Evolutionary conservation across 345 rosid genomes (phyloP).

Genomic region (Durio zibethinus): DNA sequence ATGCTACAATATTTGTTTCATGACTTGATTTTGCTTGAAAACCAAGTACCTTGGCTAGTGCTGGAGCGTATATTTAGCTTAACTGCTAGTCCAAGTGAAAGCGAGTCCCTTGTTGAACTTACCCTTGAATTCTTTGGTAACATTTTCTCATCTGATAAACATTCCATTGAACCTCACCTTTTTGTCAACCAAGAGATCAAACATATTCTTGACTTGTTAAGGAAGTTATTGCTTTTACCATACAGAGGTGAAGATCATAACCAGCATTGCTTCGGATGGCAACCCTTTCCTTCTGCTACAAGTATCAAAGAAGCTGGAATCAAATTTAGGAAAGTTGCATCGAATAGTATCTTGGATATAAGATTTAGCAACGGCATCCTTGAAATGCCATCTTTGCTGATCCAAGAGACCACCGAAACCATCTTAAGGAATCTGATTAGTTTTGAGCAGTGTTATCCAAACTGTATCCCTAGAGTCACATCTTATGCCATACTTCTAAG

Average conservation of each 20-base stretch:
- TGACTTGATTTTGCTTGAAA: conserved; percentile 30
- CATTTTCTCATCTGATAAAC: conserved; percentile 12
- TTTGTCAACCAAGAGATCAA: background rate
- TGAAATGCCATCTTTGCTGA: conserved; percentile 2
- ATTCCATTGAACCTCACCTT: background rate
- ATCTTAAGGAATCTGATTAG: conserved; percentile 11
- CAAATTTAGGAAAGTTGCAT: background rate
- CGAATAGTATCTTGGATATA: conserved; percentile 3
- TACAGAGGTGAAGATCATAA: background rate
- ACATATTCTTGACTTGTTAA: conserved; percentile 22
- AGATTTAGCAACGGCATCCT: conserved; percentile 1
- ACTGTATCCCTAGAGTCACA: background rate
- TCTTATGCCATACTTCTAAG: conserved; percentile 18
- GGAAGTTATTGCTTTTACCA: background rate
- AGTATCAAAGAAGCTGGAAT: conserved; percentile 3
- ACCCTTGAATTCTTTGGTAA: conserved; percentile 1
- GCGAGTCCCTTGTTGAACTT: conserved; percentile 4
- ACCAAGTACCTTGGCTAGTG: conserved; percentile 2
- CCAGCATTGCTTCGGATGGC: background rate
- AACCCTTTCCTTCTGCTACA: conserved; percentile 2
- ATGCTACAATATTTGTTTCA: conserved; percentile 21
- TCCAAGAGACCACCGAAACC: conserved; percentile 13
- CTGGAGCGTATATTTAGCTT: background rate
- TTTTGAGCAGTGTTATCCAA: conserved; percentile 6
- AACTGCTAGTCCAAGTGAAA: background rate